Base-by-base conservation (phyloP, 345 rosid genomes). In the Eutrema japonicum region DNA sequence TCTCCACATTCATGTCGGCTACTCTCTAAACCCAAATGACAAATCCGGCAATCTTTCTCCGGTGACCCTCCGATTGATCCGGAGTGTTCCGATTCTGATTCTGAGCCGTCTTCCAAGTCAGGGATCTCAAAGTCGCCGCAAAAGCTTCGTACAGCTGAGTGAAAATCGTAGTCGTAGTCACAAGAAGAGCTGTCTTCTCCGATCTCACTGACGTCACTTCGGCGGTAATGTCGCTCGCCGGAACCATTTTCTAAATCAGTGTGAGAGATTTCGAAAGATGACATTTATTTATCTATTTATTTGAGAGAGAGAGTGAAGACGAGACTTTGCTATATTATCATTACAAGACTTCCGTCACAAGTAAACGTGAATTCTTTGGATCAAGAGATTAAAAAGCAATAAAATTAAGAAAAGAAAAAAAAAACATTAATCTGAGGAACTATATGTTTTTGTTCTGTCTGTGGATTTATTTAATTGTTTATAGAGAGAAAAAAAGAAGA, bases 1-100 rank as follows among this genome's bases (percentile, higher is more conserved):
- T 72, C 74, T 7, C 99, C 98, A 62, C 78, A 78, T 73, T 78
- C 81, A 41, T 53, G 80, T 1, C 77, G 72, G 45, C 57, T 87
- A 50, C 93, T 96, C 81, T 86, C 90, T 81, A 92, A 77, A 67
- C 89, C 96, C 88, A 95, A 81, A 66, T 95, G 99, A 47, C 99
- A 95, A 78, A 95, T 95, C 77, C 99, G 77, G 68, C 99, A 95
- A 66, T 83, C 88, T 82, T 70, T 84, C 77, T 86, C 89, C 6
- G 68, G 57, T 1, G 76, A 64, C 26, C 1, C 42, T 42, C 61
- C 6, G 1, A 4, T 2, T 41, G 73, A 41, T 22, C 22, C 30
- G 36, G 66, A 70, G 3, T 29, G 4, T 45, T 68, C 79, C 7
- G 60, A n/a, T 55, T 55, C 61, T 46, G 78, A 36, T 8, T 64